Percentiles rank a stretch among this genome's conserved stretches.
Conservation (phyloP, 345 rosid species). For the Kandelia obovata region DNA sequence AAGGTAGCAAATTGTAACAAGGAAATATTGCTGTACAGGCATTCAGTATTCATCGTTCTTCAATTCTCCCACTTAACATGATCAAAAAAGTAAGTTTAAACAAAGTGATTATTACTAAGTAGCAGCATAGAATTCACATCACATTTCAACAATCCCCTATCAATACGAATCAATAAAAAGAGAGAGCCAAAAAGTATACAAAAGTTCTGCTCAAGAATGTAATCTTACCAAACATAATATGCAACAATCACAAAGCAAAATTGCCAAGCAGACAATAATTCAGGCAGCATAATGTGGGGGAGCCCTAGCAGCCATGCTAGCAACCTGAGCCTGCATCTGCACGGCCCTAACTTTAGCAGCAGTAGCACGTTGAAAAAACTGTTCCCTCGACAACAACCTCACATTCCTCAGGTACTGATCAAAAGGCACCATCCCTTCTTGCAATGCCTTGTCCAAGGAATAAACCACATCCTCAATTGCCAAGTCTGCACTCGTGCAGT, state of each 20-base stretch:
- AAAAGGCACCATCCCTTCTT: conserved; percentile 59
- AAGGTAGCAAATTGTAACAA: too few species aligned
- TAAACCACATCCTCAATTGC: conserved; percentile 88
- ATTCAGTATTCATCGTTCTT: too few species aligned
- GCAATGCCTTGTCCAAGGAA: conserved; percentile 66
- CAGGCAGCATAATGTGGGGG: conserved; percentile 19
- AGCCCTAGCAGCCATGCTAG: conserved; percentile 70
- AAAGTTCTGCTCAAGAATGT: conserved; percentile 9
- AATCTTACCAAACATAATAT: conserved; percentile 8
- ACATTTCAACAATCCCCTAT: conserved; percentile 5
- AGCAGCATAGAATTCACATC: conserved; percentile 1
- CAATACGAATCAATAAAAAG: conserved; percentile 4
- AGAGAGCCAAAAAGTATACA: background rate
- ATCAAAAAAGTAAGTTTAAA: background rate
- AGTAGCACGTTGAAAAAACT: conserved; percentile 80
- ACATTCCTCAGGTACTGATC: conserved; percentile 87
- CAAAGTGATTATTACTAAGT: background rate
- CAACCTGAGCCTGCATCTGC: conserved; percentile 93
- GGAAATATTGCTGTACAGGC: too few species aligned
- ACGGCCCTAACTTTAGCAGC: conserved; percentile 65
- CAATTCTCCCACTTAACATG: too few species aligned
- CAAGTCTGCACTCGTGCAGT: conserved; percentile 65
- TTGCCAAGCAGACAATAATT: background rate
- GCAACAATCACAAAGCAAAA: conserved; percentile 8
- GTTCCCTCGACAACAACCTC: conserved; percentile 85